Base-by-base conservation (phyloP, 2,329 filamentous ascomycete genomes). In the Pseudogymnoascus pannorum region DNA sequence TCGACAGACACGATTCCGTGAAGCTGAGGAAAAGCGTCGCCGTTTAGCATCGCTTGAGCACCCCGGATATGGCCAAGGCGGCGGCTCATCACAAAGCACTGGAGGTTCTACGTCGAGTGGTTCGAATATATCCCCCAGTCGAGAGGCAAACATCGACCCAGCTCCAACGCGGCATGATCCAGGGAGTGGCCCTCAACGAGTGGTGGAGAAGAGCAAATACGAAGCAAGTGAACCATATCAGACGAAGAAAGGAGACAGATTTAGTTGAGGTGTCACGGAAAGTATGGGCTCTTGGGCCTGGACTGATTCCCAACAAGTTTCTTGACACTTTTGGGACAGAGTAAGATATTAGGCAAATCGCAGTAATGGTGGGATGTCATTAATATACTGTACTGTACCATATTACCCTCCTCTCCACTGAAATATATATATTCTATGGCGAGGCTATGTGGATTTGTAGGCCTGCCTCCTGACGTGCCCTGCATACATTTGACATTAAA, bases 131-230 rank as follows among this genome's bases (percentile, higher is more conserved):
- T 84, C 83, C 18, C 89, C 90, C 20, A 90, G 88, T 72, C 81
- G 85, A 69, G 89, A 94, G 75, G 85, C 86, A 31, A 85, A 82
- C 70, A 78, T 78, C 65, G 92, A 96, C 75, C 91, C 91, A n/a
- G 92, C 92, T 11, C 88, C 92, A 8, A 95, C 91, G 60, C 80
- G 86, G 66, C 92, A 96, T 75, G 89, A 88, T 63, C 88, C 90
- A 1, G 80, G 86, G 66, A 89, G 84, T 42, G 88, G 89, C 72
- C 76, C 79, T 44, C 81, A 91, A 71, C 79, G 82, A 65, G 78
- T 89, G 24, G 69, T 78, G 35, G 89, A 92, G 74, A 95, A 91
- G 80, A 89, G 91, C 73, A 96, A 96, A 77, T 97, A 95, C 75
- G 92, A 97, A 77, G 87, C 89, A 31, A 79, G 78, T 60, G 80